phyloP scores from a whole-genome alignment of 345 rosid species.

The Balakata baccata region DNA sequence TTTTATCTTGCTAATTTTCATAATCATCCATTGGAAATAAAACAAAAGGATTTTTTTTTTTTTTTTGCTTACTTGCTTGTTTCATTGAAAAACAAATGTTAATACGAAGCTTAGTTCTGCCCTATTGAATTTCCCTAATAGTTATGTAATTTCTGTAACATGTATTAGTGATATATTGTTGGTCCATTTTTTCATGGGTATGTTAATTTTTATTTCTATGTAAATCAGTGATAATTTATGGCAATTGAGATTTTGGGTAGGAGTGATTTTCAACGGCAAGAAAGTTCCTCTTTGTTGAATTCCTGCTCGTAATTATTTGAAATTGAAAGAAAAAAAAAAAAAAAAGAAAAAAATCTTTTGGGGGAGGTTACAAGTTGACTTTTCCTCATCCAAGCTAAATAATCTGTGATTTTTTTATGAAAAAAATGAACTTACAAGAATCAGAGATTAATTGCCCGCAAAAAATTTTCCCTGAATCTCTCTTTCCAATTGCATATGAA shows the following conservation, averaged over 20 bases:
- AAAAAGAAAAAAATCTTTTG: neutral
- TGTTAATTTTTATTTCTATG: neutral
- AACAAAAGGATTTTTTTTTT: neutral
- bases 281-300: neutral
- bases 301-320: neutral
- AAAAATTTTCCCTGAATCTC: neutral
- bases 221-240: neutral
- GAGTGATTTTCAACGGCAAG: neutral
- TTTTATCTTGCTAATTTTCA: neutral
- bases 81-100: neutral
- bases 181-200: neutral
- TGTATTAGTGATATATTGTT: neutral
- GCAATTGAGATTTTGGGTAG: neutral
- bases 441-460: neutral
- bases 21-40: neutral
- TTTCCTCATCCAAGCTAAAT: neutral
- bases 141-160: too few relatives aligned
- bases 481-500: neutral
- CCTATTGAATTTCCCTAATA: neutral
- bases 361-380: neutral
- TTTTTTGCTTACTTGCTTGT: neutral
- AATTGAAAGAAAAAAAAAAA: neutral
- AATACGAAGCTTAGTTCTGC: too few relatives aligned
- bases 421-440: too few relatives aligned
- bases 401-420: neutral